phyloP scores from a whole-genome alignment of 1,139 yeast genomes.

The Lodderomyces beijingensis region DNA sequence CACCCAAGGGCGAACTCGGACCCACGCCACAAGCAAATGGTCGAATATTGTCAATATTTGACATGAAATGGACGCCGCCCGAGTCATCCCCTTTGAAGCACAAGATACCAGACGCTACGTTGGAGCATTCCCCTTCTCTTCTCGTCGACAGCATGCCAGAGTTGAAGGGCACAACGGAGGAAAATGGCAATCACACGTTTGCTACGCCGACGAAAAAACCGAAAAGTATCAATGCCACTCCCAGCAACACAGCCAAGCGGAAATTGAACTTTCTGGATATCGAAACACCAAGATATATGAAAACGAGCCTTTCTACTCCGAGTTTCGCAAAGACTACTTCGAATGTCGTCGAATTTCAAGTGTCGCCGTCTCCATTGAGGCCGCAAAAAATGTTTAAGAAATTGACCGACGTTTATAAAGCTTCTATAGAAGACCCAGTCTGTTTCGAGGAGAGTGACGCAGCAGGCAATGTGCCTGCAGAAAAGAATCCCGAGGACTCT shows the following conservation, averaged over 20 bases:
- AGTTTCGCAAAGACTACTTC: conserved; percentile 4
- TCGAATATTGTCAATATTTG: conserved; percentile 62
- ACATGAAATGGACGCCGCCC: conserved; percentile 45
- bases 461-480: neutral
- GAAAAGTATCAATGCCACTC: conserved; percentile 5
- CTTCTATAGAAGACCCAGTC: conserved; percentile 21
- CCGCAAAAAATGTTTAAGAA: conserved; percentile 32
- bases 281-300: conserved; percentile 34
- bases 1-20: conserved; percentile 42
- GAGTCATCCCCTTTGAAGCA: conserved; percentile 39
- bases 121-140: neutral
- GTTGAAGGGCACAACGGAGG: too few relatives aligned
- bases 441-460: neutral
- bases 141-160: too few relatives aligned
- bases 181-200: conserved; percentile 2
- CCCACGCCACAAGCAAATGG: conserved; percentile 80
- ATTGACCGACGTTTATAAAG: conserved; percentile 36
- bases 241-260: conserved; percentile 1
- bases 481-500: conserved; percentile 6
- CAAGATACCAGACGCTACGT: conserved; percentile 5
- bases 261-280: conserved; percentile 1
- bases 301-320: conserved; percentile 10
- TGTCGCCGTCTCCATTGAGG: conserved; percentile 46
- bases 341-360: conserved; percentile 22
- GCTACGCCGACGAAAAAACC: conserved; percentile 11